Evolutionary conservation across 2,329 filamentous ascomycete species (phyloP).

Genomic region (Sodiomyces alkalinus): DNA sequence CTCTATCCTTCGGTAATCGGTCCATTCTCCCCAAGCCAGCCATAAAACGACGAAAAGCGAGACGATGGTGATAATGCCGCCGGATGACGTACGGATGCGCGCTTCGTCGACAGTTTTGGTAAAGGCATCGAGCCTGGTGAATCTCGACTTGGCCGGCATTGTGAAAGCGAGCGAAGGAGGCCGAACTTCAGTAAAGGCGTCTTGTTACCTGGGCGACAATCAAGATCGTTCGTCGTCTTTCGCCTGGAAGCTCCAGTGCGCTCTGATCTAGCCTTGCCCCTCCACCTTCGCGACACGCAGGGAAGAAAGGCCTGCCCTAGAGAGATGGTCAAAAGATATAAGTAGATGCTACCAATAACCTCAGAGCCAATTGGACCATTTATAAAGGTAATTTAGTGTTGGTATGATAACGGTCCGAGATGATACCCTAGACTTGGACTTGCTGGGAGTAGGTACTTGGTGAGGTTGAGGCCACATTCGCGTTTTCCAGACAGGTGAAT

Average conservation of each 20-base stretch:
- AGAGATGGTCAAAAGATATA: not conserved
- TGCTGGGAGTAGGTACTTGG: not conserved
- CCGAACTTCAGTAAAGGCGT: no score
- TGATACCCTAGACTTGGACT: not conserved
- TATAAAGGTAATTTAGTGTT: no score
- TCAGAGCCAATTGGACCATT: constrained; percentile 1
- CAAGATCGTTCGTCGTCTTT: not conserved
- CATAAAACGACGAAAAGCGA: constrained; percentile 81
- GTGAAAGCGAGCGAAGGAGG: no score
- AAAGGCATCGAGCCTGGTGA: constrained; percentile 94
- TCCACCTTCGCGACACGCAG: constrained; percentile 7
- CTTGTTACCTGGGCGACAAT: no score
- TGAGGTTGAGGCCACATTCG: constrained; percentile 2
- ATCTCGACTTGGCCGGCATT: constrained; percentile 87
- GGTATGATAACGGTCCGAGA: not conserved
- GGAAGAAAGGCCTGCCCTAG: constrained; percentile 8
- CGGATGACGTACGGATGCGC: constrained; percentile 84
- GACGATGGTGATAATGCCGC: constrained; percentile 84
- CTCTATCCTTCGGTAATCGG: constrained; percentile 72
- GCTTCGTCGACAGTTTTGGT: constrained; percentile 99
- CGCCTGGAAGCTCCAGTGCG: constrained; percentile 1
- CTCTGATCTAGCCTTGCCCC: not conserved
- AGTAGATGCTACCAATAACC: not conserved
- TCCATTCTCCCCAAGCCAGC: constrained; percentile 90
- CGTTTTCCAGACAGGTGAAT: constrained; percentile 1